Base-by-base conservation (phyloP, 306 rosid genomes). In the Trifolium repens region DNA sequence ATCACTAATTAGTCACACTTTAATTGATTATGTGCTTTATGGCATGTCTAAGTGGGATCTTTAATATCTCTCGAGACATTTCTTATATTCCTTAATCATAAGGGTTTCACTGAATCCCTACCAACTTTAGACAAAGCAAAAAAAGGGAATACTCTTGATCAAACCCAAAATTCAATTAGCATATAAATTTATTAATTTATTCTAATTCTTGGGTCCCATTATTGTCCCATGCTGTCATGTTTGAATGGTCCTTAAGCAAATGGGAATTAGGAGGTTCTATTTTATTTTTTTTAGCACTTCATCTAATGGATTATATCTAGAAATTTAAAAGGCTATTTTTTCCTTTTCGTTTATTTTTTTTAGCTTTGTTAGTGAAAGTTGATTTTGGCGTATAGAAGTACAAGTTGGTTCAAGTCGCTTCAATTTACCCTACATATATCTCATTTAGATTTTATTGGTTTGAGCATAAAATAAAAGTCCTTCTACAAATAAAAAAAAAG, bases 21-120 rank as follows among this genome's bases (percentile, higher is more conserved):
- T 75, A 68, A 61, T 85, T 69, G 75, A 81, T 83, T 39, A 39
- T 39, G 42, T 80, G 75, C 84, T 84, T 82, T 82, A 77, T 67
- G 42, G 42, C 42, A 39, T 39, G 42, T 39, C 42, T 8, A 85
- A 83, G 80, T 61, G 78, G 87, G 52, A 85, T 82, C 83, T 77
- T 73, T 67, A 66, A 19, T 58, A n/a, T 16, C 9, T 46, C 34
- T 68, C 43, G 78, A 72, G 54, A 85, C 85, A 84, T 77, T 84
- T 85, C 79, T 80, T 77, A 68, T 80, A 71, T 81, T 87, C 89
- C 79, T 84, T 82, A 82, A 85, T 82, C 82, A 79, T 77, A 77
- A 53, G 76, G 82, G 79, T 69, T 86, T 87, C 87, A 76, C 85
- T 85, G 81, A 87, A 87, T 80, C 83, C 84, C 86, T 80, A 80